Evolutionary conservation across 2,329 filamentous ascomycete species (phyloP), one percentile per base, ranked within the genome.

Genomic region (Rutstroemia sp.): DNA sequence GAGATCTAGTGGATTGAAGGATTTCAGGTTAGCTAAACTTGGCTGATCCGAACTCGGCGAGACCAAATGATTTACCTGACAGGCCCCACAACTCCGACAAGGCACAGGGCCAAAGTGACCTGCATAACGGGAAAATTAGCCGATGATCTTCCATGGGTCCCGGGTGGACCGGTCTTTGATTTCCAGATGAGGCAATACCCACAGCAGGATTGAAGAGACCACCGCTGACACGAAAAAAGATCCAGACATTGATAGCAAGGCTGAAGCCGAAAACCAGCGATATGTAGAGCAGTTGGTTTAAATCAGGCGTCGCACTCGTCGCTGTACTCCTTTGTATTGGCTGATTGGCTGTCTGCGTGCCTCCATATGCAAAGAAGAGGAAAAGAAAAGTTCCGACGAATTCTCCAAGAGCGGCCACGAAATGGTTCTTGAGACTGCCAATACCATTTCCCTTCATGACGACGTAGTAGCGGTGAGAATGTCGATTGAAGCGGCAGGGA

Each of bases 191-290:
- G 9, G 65, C 68, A 8, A 71, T 50, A 10, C 70, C 69, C 4
- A 71, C 69, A 16, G 58, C 58, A 17, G 54, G 58, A 54, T 71
- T 72, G 61, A 72, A 72, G 5, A 70, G 61, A 23, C 69, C 70
- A 19, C 70, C 70, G 2, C 75, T 78, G 21, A 82, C 72, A 48
- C 80, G 74, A 63, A 75, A 82, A 63, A 82, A 82, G 27, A 79
- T 73, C 78, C 78, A 82, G 14, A 80, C 78, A 54, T 78, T 81
- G 57, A 78, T 73, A 2, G 75, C 72, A 19, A 82, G 65, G 2
- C 78, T 74, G 16, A 77, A 19, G 4, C 54, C 40, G 38, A 67
- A 68, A 3, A 48, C 56, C 12, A 65, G 46, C 3, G 58, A 38
- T 38, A 56, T 55, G 57, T 69, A 73, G 2, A 71, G 34, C 74